Evolutionary conservation across 208 protist genomes (phyloP).

Genomic region (Naegleria lovaniensis): DNA sequence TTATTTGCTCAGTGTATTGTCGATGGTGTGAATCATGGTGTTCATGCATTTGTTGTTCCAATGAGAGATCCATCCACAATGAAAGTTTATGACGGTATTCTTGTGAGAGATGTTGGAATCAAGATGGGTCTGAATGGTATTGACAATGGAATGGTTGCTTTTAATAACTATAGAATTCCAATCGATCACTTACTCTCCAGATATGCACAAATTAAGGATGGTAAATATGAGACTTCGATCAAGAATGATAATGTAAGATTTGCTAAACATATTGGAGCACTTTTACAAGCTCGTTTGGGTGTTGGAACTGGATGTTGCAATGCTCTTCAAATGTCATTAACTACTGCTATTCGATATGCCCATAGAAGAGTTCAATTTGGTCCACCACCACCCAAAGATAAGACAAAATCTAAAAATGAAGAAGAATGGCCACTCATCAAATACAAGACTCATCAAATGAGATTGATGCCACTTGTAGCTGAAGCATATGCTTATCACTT

Average conservation of each 20-base stretch:
- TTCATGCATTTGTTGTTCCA: constrained; percentile 30
- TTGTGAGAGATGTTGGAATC: constrained; percentile 12
- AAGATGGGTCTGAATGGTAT: constrained; percentile 25
- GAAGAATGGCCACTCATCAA: constrained; percentile 6
- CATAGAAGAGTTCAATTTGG: background rate
- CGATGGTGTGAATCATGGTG: background rate
- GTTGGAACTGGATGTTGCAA: background rate
- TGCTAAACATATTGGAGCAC: background rate
- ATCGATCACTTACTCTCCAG: constrained; percentile 26
- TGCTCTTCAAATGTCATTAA: background rate
- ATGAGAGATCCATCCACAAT: constrained; percentile 24
- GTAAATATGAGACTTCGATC: constrained; percentile 27
- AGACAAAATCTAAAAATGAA: background rate
- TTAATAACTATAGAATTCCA: constrained; percentile 36
- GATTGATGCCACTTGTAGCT: background rate
- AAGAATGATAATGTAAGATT: constrained; percentile 5
- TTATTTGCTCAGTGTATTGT: constrained; percentile 18
- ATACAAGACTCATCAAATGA: background rate
- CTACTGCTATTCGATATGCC: constrained; percentile 12
- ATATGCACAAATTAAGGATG: constrained; percentile 31
- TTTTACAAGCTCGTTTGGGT: background rate
- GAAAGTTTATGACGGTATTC: background rate
- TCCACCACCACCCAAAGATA: background rate
- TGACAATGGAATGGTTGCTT: constrained; percentile 33
- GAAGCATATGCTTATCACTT: background rate